phyloP scores from a whole-genome alignment of 257 asterid species.

The Leptodermis oblonga region DNA sequence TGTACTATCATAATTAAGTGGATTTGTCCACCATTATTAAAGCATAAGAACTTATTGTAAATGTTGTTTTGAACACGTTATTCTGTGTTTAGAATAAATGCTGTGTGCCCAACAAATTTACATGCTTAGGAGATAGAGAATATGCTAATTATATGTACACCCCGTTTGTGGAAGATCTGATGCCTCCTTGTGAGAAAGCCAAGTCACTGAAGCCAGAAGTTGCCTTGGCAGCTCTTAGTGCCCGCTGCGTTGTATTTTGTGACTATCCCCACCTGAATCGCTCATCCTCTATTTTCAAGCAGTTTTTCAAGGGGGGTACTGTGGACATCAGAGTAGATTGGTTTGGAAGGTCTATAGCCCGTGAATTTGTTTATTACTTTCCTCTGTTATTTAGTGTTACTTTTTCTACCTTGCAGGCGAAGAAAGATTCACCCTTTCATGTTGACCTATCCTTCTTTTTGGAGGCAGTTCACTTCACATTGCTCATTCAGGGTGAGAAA shows the following conservation, averaged over 20 bases:
- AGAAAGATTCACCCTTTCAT: no score
- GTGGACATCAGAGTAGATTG: constrained; percentile 81
- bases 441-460: no score
- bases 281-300: no score
- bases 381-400: constrained; percentile 16
- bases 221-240: constrained; percentile 62
- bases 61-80: background rate
- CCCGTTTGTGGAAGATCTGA: constrained; percentile 58
- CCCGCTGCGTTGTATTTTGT: constrained; percentile 64
- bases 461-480: no score
- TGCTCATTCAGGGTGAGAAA: no score
- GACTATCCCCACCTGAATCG: constrained; percentile 51
- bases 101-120: constrained; percentile 23
- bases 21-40: background rate
- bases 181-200: constrained; percentile 52
- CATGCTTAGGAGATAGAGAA: constrained; percentile 43
- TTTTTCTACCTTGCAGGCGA: constrained; percentile 45
- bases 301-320: constrained; percentile 62
- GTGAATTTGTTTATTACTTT: background rate
- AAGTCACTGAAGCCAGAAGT: constrained; percentile 44
- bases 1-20: background rate
- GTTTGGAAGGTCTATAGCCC: background rate
- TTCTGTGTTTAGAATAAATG: background rate
- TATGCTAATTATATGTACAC: constrained; percentile 51
- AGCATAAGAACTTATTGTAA: background rate